A percentile compares a stretch with the other conserved stretches of the same genome.
These are phyloP conservation scores for Eimeria tenella DNA, from an alignment of 169 alveolate species.

Conservation along the genomic window DNA sequence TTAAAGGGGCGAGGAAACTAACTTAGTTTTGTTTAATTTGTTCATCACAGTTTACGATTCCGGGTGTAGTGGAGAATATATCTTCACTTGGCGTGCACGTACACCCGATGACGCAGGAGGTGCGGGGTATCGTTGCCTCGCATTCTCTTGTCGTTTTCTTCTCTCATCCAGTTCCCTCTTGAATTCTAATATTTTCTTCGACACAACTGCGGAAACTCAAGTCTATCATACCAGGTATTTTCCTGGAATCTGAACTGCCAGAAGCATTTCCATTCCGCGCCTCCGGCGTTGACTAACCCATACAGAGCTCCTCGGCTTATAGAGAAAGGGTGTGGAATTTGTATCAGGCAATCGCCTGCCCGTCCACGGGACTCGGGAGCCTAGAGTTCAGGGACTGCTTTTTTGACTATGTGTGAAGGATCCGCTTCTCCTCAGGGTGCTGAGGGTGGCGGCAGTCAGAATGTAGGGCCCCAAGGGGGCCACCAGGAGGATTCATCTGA, in stretches of 20 bases:
- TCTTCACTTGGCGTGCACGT: constrained; percentile 33
- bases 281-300: neutral
- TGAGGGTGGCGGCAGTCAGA: constrained; percentile 56
- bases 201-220: neutral
- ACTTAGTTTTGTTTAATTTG: constrained; percentile 59
- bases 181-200: neutral
- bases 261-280: neutral
- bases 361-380: constrained; percentile 19
- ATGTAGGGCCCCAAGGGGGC: constrained; percentile 23
- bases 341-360: neutral
- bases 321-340: neutral
- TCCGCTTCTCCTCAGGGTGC: constrained; percentile 64
- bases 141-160: neutral
- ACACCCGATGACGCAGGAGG: constrained; percentile 21
- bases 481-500: constrained; percentile 21
- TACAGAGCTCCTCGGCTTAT: neutral
- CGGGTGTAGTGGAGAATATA: constrained; percentile 6
- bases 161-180: neutral
- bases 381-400: constrained; percentile 26
- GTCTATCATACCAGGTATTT: neutral
- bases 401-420: constrained; percentile 65
- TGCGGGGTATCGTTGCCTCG: constrained; percentile 67
- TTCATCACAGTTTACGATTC: neutral
- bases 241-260: constrained; percentile 7
- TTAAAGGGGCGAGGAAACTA: constrained; percentile 32